phyloP scores from a whole-genome alignment of 1,284 basidiomycete genomes.

The Ganoderma lucidum region DNA sequence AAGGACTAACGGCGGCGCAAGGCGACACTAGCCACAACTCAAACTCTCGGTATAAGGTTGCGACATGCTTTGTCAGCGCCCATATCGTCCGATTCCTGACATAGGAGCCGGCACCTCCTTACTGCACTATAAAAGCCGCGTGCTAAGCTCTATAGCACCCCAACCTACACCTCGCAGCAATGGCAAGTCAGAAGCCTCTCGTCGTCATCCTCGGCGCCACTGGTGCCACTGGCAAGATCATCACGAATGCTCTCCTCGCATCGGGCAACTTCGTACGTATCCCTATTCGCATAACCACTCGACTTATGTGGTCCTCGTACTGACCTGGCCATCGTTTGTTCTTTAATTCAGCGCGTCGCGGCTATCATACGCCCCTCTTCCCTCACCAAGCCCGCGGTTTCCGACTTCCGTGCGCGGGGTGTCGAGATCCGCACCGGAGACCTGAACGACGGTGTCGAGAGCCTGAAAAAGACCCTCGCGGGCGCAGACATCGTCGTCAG shows the following conservation, averaged over 20 bases:
- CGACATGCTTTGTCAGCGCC: background rate
- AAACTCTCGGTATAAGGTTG: too few species aligned
- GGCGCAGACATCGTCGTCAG: constrained; percentile 31
- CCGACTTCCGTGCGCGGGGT: constrained; percentile 11
- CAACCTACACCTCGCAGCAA: background rate
- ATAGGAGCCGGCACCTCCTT: background rate
- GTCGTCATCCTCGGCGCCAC: constrained; percentile 36
- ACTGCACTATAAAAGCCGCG: background rate
- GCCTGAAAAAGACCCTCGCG: constrained; percentile 19
- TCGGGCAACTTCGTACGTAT: constrained; percentile 28
- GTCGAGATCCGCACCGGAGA: constrained; percentile 29
- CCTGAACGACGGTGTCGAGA: constrained; percentile 14
- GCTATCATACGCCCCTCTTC: constrained; percentile 22
- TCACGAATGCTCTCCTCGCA: constrained; percentile 28
- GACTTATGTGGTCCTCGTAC: background rate
- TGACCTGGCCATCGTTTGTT: background rate
- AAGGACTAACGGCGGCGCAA: too few species aligned
- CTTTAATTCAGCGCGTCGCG: constrained; percentile 14
- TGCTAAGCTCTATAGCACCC: background rate
- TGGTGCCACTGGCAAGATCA: constrained; percentile 29
- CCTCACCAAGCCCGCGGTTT: constrained; percentile 17
- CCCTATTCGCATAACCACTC: background rate
- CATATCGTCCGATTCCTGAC: background rate
- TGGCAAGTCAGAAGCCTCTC: constrained; percentile 22
- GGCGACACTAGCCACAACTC: too few species aligned